phyloP scores from a whole-genome alignment of 352 stramenopile species.

The Peronospora farinosa region DNA sequence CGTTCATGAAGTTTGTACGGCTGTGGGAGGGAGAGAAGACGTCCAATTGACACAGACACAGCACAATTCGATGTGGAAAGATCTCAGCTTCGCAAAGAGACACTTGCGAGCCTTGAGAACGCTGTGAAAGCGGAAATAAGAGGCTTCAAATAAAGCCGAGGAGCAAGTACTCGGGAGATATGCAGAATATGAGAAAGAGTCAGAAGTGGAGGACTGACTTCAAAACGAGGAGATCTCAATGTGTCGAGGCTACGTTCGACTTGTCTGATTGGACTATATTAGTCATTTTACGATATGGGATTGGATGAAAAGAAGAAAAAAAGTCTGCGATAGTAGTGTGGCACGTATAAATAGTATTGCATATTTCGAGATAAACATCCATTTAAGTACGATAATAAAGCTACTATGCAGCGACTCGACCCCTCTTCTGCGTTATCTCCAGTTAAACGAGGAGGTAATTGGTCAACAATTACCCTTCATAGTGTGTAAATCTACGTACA shows the following conservation, averaged over 20 bases:
- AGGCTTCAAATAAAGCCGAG: neutral
- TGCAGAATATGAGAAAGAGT: constrained; percentile 24
- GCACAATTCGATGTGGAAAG: constrained; percentile 7
- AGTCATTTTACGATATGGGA: too few species aligned
- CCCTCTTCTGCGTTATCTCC: too few species aligned
- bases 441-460: too few species aligned
- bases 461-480: too few species aligned
- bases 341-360: too few species aligned
- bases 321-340: too few species aligned
- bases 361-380: too few species aligned
- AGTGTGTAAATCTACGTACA: too few species aligned
- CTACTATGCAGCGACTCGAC: too few species aligned
- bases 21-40: neutral
- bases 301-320: too few species aligned
- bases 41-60: neutral
- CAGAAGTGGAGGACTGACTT: constrained; percentile 24
- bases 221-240: constrained; percentile 3
- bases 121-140: constrained; percentile 5
- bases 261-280: too few species aligned
- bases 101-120: constrained; percentile 4
- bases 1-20: constrained; percentile 1
- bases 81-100: constrained; percentile 10
- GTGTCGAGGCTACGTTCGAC: neutral
- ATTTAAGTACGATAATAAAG: too few species aligned
- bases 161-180: constrained; percentile 7